Base-by-base conservation (phyloP, 495 filamentous ascomycete species). In the Penicillium taxi region DNA sequence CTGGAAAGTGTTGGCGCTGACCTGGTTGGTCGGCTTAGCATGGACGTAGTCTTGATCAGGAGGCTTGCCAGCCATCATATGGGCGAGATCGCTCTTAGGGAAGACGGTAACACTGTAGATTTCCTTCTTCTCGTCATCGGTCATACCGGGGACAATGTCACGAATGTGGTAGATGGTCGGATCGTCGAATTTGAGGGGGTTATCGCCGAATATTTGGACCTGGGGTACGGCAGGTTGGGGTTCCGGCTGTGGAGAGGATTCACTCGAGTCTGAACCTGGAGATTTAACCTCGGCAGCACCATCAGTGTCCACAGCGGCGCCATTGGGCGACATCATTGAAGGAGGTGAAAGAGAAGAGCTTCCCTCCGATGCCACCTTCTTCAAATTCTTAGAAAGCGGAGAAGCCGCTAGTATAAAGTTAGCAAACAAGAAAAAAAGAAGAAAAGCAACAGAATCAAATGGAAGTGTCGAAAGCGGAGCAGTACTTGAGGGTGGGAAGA, bases 21-120 rank as follows among this genome's bases (percentile, higher is more conserved):
- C 91, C 61, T 96, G 93, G 44, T 90, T 94, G 6, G 78, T 78
- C 6, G 90, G 87, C 55, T 99, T 96, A 11, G 87, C 81, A 48
- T 81, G 94, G 48, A 84, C 93, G 46, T 94, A 96, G 60, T 99
- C 93, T 55, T 82, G 84, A 55, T 96, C 88, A 2, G 91, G 91
- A 3, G 86, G 79, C 13, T 81, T 78, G 28, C 91, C 93, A 24
- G 88, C 82, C 47, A 93, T 91, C 44, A 90, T 73, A 46, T 94
- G 79, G 25, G 72, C 65, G 2, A 99, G 73, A 54, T 96, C 86
- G 37, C 73, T 77, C 19, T 70, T 66, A 1, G 91, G 91, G 53
- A 93, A 99, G 4, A 69, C 62, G 5, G 84, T 76, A 5, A 99
- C 91, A 9, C 84, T 84, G 58, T 84, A 94, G 26, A 96, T 86